Percentiles rank a stretch among this genome's conserved stretches.
Evolutionary conservation across 1,139 yeast species (phyloP).

Genomic region (Scheffersomyces quercinus): DNA sequence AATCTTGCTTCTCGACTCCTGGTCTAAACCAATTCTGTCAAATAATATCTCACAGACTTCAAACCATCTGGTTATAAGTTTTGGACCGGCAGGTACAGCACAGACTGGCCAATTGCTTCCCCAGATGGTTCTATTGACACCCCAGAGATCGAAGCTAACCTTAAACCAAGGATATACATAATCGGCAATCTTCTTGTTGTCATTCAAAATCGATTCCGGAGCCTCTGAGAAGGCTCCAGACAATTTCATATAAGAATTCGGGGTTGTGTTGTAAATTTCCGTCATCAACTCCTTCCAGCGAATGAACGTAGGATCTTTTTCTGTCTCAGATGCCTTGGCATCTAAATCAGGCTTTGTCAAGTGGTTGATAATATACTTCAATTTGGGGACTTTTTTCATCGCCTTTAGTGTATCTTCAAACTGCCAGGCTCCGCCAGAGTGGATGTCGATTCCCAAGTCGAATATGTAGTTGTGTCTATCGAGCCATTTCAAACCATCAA

Average conservation of each 20-base stretch:
- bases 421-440: constrained; percentile 39
- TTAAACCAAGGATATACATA: constrained; percentile 32
- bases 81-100: constrained; percentile 16
- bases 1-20: constrained; percentile 7
- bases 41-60: constrained; percentile 16
- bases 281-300: constrained; percentile 23
- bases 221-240: constrained; percentile 46
- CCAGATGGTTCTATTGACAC: constrained; percentile 31
- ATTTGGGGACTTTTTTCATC: constrained; percentile 20
- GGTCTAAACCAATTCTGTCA: constrained; percentile 10
- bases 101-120: constrained; percentile 50
- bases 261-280: constrained; percentile 17
- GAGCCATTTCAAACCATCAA: constrained; percentile 31
- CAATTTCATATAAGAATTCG: constrained; percentile 33
- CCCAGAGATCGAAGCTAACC: constrained; percentile 27
- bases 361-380: constrained; percentile 37
- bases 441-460: constrained; percentile 43
- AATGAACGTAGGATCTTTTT: constrained; percentile 5
- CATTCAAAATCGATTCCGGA: constrained; percentile 13
- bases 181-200: constrained; percentile 13
- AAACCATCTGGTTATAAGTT: constrained; percentile 14
- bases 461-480: constrained; percentile 25
- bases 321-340: constrained; percentile 6
- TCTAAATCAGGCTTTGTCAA: constrained; percentile 37
- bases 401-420: constrained; percentile 27